Evolutionary conservation across 2,329 filamentous ascomycete genomes (phyloP).

Genomic region (Calonectria fujianensis): DNA sequence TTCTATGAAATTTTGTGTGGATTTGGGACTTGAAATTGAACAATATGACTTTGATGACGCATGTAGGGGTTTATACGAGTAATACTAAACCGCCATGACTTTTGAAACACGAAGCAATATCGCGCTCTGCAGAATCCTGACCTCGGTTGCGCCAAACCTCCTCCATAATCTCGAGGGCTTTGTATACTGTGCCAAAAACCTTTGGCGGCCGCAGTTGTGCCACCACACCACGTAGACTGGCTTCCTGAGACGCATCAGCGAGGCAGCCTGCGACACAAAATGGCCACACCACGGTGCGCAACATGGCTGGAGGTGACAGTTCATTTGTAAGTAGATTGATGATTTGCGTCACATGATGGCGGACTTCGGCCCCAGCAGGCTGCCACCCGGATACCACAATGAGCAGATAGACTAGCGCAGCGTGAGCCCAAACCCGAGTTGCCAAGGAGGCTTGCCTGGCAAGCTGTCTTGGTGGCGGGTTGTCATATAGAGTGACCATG

Average conservation of each 20-base stretch:
- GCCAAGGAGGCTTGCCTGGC: not conserved
- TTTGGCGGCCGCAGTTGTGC: not conserved
- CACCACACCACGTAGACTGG: not conserved
- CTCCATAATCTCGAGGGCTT: conserved; percentile 31
- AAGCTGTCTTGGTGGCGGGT: not conserved
- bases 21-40: not conserved
- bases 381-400: conserved; percentile 38
- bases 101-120: not conserved
- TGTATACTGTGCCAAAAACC: conserved; percentile 24
- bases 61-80: not conserved
- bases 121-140: not conserved
- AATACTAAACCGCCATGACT: not conserved
- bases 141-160: conserved; percentile 26
- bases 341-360: not conserved
- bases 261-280: conserved; percentile 39
- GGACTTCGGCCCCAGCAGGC: conserved; percentile 5
- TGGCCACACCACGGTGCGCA: conserved; percentile 35
- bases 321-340: not conserved
- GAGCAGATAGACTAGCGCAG: conserved; percentile 10
- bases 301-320: not conserved
- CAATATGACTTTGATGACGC: not conserved
- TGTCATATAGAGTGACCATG: not conserved
- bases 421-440: conserved; percentile 33
- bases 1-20: not conserved
- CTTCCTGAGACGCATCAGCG: not conserved